These are phyloP conservation scores for Trypanosoma mega DNA, from an alignment of 208 protist genomes.

Conservation along the genomic window DNA sequence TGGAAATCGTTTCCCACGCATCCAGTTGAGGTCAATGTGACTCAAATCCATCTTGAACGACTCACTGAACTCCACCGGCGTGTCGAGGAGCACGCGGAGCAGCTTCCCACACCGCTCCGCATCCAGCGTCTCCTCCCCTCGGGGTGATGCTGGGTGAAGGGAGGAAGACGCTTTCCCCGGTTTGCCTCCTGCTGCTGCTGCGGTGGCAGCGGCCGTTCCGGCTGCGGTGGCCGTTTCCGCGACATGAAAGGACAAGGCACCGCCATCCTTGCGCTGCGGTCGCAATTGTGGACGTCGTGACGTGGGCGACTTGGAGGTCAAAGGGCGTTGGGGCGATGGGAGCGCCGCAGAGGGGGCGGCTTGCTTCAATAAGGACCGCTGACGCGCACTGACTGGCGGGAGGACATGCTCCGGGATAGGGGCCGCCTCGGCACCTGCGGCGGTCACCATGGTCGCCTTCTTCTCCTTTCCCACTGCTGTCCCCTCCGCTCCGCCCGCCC, in stretches of 20 bases:
- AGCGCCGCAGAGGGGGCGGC: no score
- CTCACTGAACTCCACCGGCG: conserved; percentile 55
- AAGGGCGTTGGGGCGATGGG: no score
- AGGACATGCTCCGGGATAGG: neutral
- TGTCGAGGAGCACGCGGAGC: conserved; percentile 62
- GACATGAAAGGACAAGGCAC: no score
- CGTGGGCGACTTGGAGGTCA: no score
- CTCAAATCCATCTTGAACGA: conserved; percentile 62
- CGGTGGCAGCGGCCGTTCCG: neutral
- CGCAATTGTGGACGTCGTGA: no score
- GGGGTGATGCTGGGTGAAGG: neutral
- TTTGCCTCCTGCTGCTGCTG: neutral
- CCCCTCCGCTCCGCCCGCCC: neutral
- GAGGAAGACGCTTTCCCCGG: no score
- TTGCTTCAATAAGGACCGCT: no score
- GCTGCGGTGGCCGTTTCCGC: no score
- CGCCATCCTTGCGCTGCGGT: no score
- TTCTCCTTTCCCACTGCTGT: neutral
- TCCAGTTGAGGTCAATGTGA: conserved; percentile 69
- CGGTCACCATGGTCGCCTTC: neutral
- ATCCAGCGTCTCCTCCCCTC: conserved; percentile 4
- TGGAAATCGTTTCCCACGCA: conserved; percentile 42
- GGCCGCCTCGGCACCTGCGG: neutral
- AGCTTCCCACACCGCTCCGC: conserved; percentile 48
- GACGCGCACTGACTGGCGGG: no score